Base-by-base conservation (phyloP, 768 basidiomycete species). In the Calocera viscosa region DNA sequence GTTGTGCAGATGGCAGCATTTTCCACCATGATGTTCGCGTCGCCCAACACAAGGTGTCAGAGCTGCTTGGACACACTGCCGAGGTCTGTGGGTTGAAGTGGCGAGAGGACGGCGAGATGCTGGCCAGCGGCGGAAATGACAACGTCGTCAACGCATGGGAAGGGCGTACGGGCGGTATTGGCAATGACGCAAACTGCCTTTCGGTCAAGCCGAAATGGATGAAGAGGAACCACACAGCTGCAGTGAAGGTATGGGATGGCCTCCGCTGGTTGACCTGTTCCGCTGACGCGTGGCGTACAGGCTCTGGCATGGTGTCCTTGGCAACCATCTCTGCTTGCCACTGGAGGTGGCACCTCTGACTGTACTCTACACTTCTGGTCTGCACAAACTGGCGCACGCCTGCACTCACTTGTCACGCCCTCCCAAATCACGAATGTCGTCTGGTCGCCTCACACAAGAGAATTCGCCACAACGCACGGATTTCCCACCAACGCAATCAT, bases 121-220 rank as follows among this genome's bases (percentile, higher is more conserved):
- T 99, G 26, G 95, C 95, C 0, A 93, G 91, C 70, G 95, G 95
- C 1, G 95, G 94, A 0, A 96, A 98, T 73, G 96, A 98, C 76
- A 97, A 98, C 70, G 93, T 96, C 22, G 94, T 98, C 65, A 95
- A 96, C 73, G 88, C 96, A 64, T 99, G 95, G 95, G 95, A 99
- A 71, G 90, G 88, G 5, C 82, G 90, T 66, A 79, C 90, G 0
- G 84, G 84, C 0, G 83, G 84, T 68, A 82, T 82, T 34, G 66
- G 64, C 63, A 38, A 67, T 35, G 67, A 47, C n/a, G 67, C 41
- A 22, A 34, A 38, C 40, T 72, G 70, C 70, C 74, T 72, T 68
- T 85, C 82, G 1, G 82, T 60, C 2, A 60, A 60, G 76, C 73
- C 92, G 0, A 93, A 92, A 73, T 94, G 91, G 90, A 90, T 89